Evolutionary conservation across 495 filamentous ascomycete species (phyloP), one percentile per base, ranked within the genome.

Genomic region (Podospora didyma): DNA sequence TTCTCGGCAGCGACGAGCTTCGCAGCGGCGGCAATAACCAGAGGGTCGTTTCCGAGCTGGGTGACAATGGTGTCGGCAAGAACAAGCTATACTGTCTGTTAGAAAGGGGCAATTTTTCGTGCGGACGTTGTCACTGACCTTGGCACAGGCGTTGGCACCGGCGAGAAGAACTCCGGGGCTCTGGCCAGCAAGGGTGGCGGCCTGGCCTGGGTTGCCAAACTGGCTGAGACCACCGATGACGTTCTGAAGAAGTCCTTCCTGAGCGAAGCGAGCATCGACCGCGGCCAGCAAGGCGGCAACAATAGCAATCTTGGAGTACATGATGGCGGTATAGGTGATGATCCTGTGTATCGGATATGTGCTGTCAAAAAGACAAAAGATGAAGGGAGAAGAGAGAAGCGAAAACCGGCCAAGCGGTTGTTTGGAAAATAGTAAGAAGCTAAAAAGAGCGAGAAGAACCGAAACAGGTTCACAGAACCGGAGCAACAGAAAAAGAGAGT

Each of bases 1-100:
- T 85, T 80, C 75, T 87, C 84, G n/a, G 83, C 82, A 12, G 77
- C 78, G 6, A 87, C 83, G 0, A 86, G 72, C 9, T 73, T 77
- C 49, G 77, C 76, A 31, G 84, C 84, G 5, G 77, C 84, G 10
- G 74, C 71, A 51, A 86, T 74, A 49, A 81, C 82, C 54, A 70
- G 66, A 20, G 73, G 64, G 50, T 79, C 76, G 52, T 63, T 76
- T 12, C 78, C 79, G 26, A 87, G 81, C 21, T 75, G 70, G 31
- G 75, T 56, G 24, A 87, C 71, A 67, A 85, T 83, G 53, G 76
- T 61, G 60, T 87, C 83, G 62, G 82, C 84, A 14, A 79, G 73
- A 9, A 64, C 60, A 48, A 87, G 83, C 81, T 82, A 31, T 17
- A 14, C 2, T 20, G 7, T 26, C 7, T 23, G 39, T 63, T 42